Percentiles rank a stretch among this genome's conserved stretches.
These are phyloP conservation scores for Nicotiana tabacum DNA, from an alignment of 257 asterid genomes.

Conservation along the genomic window DNA sequence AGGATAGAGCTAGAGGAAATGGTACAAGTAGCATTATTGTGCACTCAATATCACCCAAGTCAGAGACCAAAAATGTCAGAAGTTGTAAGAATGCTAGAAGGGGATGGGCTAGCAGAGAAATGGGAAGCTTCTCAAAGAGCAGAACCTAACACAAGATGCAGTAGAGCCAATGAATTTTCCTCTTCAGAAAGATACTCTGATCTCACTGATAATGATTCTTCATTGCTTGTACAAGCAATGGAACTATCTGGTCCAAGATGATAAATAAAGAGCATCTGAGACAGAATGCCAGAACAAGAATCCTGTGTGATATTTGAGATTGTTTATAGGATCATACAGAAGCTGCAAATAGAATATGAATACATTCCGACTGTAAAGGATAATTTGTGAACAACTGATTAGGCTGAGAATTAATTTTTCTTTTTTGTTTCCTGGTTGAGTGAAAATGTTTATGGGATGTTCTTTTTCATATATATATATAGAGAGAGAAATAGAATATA, in stretches of 20 bases:
- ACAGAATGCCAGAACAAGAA: not conserved
- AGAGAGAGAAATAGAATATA: not conserved
- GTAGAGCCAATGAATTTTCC: slow-evolving; percentile 62
- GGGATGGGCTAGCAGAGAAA: slow-evolving; percentile 91
- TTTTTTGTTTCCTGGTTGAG: not conserved
- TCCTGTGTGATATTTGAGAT: slow-evolving; percentile 5
- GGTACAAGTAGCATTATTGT: slow-evolving; percentile 85
- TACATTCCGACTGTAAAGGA: not conserved
- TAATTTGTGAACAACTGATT: not conserved
- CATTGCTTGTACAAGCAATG: slow-evolving; percentile 85
- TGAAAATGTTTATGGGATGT: not conserved
- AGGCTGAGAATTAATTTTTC: not conserved
- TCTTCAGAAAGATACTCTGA: slow-evolving; percentile 87
- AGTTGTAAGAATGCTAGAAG: slow-evolving; percentile 92
- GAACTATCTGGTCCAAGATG: slow-evolving; percentile 94
- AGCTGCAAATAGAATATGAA: not conserved
- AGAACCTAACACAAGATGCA: slow-evolving; percentile 33
- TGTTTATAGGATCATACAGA: slow-evolving; percentile 5
- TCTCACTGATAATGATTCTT: slow-evolving; percentile 75
- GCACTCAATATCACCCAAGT: slow-evolving; percentile 78
- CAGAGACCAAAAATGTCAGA: slow-evolving; percentile 93
- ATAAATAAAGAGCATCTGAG: slow-evolving; percentile 1
- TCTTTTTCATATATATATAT: not conserved
- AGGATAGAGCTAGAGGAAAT: slow-evolving; percentile 77
- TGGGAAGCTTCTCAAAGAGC: slow-evolving; percentile 97